Conservation (phyloP, 192 early-diverging fungal genomes). For the Podila epicladia region DNA sequence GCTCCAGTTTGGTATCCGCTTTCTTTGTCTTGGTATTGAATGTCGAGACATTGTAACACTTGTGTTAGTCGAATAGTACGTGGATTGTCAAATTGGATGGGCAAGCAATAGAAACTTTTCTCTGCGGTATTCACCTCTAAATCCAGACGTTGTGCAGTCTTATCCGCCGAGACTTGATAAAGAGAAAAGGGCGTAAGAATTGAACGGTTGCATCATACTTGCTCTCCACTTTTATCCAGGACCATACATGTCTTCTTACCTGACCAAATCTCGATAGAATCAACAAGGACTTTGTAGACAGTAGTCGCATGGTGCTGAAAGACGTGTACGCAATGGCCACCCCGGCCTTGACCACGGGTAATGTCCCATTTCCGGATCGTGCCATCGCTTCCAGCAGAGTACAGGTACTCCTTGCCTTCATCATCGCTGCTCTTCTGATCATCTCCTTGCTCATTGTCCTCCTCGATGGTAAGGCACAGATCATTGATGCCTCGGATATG, state of each 20-base stretch:
- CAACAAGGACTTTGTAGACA: constrained; percentile 71
- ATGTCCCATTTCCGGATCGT: constrained; percentile 73
- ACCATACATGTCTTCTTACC: constrained; percentile 34
- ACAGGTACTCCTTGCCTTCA: constrained; percentile 59
- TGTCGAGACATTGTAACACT: not conserved
- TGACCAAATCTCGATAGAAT: constrained; percentile 81
- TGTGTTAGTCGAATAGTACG: not conserved
- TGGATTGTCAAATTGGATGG: not conserved
- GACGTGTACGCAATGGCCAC: constrained; percentile 51
- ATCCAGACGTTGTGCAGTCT: constrained; percentile 89
- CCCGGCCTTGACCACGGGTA: constrained; percentile 45
- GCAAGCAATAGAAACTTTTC: not conserved
- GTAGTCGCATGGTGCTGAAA: constrained; percentile 84
- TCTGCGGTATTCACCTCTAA: constrained; percentile 64
- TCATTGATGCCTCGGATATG: constrained; percentile 45
- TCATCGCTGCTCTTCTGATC: constrained; percentile 52
- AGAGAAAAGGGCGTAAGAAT: not conserved
- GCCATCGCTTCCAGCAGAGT: constrained; percentile 73
- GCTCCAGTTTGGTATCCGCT: constrained; percentile 78
- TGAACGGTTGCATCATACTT: constrained; percentile 1
- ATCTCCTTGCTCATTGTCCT: constrained; percentile 19
- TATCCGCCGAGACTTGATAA: constrained; percentile 86
- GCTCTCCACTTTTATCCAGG: too few relatives aligned
- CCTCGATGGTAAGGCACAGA: constrained; percentile 41
- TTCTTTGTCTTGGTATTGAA: constrained; percentile 63